Evolutionary conservation across 164 flowering plant species (phyloP), one percentile per base, ranked within the genome.

Genomic region (Buxus sempervirens): DNA sequence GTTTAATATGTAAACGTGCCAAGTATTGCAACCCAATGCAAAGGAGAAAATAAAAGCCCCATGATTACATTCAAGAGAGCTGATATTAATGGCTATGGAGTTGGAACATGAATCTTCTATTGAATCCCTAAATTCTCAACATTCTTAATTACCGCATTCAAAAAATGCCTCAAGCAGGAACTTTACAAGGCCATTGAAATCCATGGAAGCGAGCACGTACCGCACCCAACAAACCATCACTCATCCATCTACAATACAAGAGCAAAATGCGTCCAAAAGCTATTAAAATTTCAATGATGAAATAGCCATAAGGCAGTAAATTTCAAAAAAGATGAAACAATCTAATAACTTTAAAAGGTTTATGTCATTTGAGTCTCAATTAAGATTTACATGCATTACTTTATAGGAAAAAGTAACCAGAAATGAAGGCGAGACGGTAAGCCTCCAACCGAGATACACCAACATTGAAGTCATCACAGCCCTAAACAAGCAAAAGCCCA

Each of bases 191-290:
- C 75, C 53, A 64, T 14, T 70, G 75, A 73, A 76, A 71, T 73
- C 77, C 73, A 75, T 36, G 76, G 69, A 78, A 76, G 73, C 42
- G 71, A 75, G 58, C 73, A 72, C 48, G 76, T 65, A 80, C 79
- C 54, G 76, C 81, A 78, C 72, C 73, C 81, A 75, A 76, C 69
- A 75, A 66, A 81, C 63, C 73, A 79, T 65, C 78, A 63, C 23
- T 88, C 87, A 88, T 81, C 92, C 88, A 88, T 85, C 89, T 84
- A 88, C 86, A 85, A 80, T 73, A 71, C 62, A 78, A 78, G 69
- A 71, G 70, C 38, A 62, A 65, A 48, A 63, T 42, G 41, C 18
- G 58, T 65, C 36, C 55, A 42, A 54, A 62, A 28, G 25, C 26
- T 62, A 59, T 55, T 54, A 54, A 21, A 53, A 62, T 53, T 38